Evolutionary conservation across 192 early-diverging fungal genomes (phyloP), one percentile per base, ranked within the genome.

Genomic region (Coemansia brasiliensis): DNA sequence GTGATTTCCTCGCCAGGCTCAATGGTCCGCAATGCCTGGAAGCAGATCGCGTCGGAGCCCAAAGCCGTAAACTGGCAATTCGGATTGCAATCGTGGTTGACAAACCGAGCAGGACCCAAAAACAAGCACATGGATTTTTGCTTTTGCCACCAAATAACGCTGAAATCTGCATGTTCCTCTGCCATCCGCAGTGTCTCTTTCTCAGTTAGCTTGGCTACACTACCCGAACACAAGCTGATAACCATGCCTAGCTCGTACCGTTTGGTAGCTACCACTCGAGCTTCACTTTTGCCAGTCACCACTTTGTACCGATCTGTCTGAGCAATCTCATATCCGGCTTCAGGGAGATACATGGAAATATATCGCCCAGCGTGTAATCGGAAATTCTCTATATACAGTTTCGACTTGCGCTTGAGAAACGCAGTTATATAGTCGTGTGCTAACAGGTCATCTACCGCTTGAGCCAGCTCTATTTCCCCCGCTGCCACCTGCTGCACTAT

Each of bases 31-130:
- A 82, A 63, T n/a, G 86, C 87, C 74, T 84, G 88, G 65, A 89
- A 88, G 52, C 71, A 68, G 10, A 91, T 83, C 16, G 81, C 80
- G 45, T 82, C 77, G 3, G 68, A 45, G 2, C 65, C 66, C 48
- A 69, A 51, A 3, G 72, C 55, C 4, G 71, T 80, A 41, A 80
- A 72, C 63, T 79, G 66, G 52, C 78, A 81, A 46, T 87, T 90
- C 1, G 88, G 82, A 42, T 79, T 61, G 61, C 88, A 90, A 62
- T 90, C 87, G 61, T 90, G 88, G 65, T 90, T 90, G 37, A 85
- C 83, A 59, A 90, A 90, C 11, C 88, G 76, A 2, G 86, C 88
- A 3, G 88, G 88, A 15, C 89, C 89, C 27, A 87, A 62, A 42
- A 90, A 85, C 27, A 88, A 50, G 52, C 84, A 86, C 69, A 79